Evolutionary conservation across 148 eudicot genomes (phyloP).

Genomic region (Arctostaphylos glauca): DNA sequence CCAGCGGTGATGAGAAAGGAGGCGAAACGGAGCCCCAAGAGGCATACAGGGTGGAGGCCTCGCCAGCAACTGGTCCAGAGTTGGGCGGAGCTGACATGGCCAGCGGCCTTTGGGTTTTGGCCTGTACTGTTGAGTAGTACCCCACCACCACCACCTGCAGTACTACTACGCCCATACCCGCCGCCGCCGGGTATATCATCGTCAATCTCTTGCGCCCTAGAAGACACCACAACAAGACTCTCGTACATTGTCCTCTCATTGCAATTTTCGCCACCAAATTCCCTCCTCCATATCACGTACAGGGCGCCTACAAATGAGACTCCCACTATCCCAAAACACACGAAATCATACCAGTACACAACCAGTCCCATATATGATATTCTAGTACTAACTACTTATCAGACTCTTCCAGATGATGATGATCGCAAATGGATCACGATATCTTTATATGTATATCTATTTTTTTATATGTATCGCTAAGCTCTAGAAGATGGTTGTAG

Average conservation of each 20-base stretch:
- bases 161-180: background rate
- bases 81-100: conserved; percentile 28
- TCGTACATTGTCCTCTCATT: conserved; percentile 26
- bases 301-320: conserved; percentile 30
- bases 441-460: no score
- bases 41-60: conserved; percentile 46
- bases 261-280: conserved; percentile 16
- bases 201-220: background rate
- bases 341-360: conserved; percentile 42
- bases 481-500: background rate
- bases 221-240: conserved; percentile 24
- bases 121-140: background rate
- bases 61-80: conserved; percentile 53
- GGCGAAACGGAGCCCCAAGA: conserved; percentile 29
- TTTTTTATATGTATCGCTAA: background rate
- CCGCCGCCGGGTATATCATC: background rate
- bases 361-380: conserved; percentile 24
- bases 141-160: background rate
- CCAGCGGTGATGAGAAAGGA: conserved; percentile 30
- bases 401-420: no score
- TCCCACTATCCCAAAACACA: conserved; percentile 45
- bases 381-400: no score
- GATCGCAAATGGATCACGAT: no score
- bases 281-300: conserved; percentile 44
- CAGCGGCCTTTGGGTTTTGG: conserved; percentile 2